Evolutionary conservation across 1,139 yeast species (phyloP).

Genomic region (Taphrina flavorubra): DNA sequence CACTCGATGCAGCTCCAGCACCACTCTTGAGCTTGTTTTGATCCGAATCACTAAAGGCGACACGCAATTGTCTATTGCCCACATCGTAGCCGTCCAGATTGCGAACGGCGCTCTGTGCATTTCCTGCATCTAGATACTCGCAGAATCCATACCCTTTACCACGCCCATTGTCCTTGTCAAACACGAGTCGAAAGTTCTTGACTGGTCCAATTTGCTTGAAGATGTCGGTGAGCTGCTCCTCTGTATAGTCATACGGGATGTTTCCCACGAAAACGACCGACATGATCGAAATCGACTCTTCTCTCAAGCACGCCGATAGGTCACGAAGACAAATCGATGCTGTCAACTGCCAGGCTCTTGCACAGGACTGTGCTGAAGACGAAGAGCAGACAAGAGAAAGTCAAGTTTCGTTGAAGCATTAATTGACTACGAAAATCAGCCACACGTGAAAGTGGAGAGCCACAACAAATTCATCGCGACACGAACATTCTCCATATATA

Average conservation of each 20-base stretch:
- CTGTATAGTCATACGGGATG: conserved; percentile 79
- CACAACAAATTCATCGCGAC: not conserved
- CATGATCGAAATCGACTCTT: not conserved
- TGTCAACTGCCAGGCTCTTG: not conserved
- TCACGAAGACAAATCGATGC: not conserved
- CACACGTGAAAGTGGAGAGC: conserved; percentile 8
- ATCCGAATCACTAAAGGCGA: conserved; percentile 57
- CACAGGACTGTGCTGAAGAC: not conserved
- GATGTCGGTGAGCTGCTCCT: conserved; percentile 71
- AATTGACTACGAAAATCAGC: not conserved
- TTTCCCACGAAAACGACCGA: conserved; percentile 57
- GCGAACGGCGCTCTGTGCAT: conserved; percentile 90
- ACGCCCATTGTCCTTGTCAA: conserved; percentile 87
- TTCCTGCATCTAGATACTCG: conserved; percentile 65
- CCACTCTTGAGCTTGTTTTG: conserved; percentile 52
- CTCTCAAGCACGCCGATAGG: too few relatives aligned
- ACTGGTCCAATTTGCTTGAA: conserved; percentile 76
- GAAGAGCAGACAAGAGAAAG: not conserved
- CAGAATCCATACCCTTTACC: conserved; percentile 91
- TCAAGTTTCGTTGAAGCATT: not conserved
- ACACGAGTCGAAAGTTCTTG: conserved; percentile 70
- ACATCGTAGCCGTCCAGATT: conserved; percentile 80
- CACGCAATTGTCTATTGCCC: conserved; percentile 73
- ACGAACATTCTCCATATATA: too few relatives aligned
- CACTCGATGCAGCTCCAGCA: conserved; percentile 47